A percentile compares a stretch with the other conserved stretches of the same genome.
Conservation (phyloP, 192 early-diverging fungal genomes). For the Rhizophagus prolifer region DNA sequence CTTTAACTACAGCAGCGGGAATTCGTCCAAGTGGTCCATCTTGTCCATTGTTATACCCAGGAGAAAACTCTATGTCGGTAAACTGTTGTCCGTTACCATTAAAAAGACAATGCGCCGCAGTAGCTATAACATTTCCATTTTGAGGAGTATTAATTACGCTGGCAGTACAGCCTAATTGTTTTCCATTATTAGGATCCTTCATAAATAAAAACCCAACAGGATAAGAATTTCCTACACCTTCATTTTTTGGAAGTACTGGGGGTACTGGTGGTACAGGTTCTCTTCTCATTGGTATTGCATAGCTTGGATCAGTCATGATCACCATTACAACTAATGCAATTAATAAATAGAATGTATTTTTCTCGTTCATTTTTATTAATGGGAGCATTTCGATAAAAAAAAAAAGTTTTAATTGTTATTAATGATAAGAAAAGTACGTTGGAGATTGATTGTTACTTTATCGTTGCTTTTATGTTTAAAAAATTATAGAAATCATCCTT, state of each 20-base stretch:
- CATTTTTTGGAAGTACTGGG: no score
- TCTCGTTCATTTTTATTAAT: slow-evolving; percentile 11
- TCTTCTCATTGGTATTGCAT: background rate
- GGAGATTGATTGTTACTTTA: no score
- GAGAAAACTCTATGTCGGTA: no score
- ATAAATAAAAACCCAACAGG: background rate
- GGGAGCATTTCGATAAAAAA: background rate
- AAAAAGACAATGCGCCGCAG: slow-evolving; percentile 13
- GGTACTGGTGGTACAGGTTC: background rate
- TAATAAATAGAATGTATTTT: background rate
- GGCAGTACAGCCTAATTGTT: background rate
- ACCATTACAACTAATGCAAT: background rate
- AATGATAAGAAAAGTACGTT: no score
- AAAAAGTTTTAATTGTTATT: no score
- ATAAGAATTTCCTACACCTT: background rate
- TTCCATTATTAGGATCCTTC: background rate
- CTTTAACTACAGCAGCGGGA: background rate
- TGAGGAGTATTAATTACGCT: background rate
- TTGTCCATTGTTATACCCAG: no score
- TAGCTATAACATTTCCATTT: background rate
- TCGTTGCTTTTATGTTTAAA: no score
- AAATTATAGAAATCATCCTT: no score
- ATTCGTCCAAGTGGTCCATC: background rate
- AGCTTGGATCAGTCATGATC: background rate
- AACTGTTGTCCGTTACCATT: background rate